These are phyloP conservation scores for Pythium monospermum DNA, from an alignment of 352 stramenopile species.

Conservation along the genomic window DNA sequence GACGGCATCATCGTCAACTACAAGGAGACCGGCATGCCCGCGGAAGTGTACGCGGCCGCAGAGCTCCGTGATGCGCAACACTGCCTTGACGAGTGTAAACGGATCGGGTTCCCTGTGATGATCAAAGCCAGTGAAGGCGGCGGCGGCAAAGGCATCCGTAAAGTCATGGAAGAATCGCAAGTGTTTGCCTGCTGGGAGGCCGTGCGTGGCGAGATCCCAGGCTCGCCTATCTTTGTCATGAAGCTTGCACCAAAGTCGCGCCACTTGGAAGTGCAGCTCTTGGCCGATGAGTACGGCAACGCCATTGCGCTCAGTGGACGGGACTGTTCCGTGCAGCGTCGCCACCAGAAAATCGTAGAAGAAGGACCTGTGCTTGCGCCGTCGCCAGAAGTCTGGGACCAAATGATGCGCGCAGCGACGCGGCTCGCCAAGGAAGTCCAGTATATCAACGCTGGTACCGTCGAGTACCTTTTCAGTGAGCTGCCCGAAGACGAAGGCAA, in stretches of 20 bases:
- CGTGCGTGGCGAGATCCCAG: constrained; percentile 97
- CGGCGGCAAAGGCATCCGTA: constrained; percentile 99
- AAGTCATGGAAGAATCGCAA: constrained; percentile 88
- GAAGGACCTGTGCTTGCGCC: constrained; percentile 95
- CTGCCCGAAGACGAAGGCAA: constrained; percentile 85
- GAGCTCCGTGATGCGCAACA: constrained; percentile 91
- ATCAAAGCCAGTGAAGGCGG: constrained; percentile 99
- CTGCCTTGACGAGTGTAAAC: constrained; percentile 89
- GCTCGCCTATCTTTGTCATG: constrained; percentile 99
- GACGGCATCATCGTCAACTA: constrained; percentile 93
- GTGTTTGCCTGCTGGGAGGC: constrained; percentile 94
- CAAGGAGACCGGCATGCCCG: constrained; percentile 85
- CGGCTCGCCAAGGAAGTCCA: constrained; percentile 97
- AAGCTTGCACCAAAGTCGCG: constrained; percentile 95
- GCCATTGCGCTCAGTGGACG: constrained; percentile 98
- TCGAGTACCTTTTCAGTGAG: constrained; percentile 99
- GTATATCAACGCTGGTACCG: constrained; percentile 99
- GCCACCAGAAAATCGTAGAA: constrained; percentile 99
- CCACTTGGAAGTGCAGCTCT: constrained; percentile 99
- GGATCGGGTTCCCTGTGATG: constrained; percentile 99
- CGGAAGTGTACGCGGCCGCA: constrained; percentile 92
- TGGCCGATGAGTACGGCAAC: constrained; percentile 98
- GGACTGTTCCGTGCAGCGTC: constrained; percentile 99
- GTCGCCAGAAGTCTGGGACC: constrained; percentile 91
- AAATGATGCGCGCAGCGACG: constrained; percentile 98